Base-by-base conservation (phyloP, 495 filamentous ascomycete genomes). In the Apiosordaria backusii region DNA sequence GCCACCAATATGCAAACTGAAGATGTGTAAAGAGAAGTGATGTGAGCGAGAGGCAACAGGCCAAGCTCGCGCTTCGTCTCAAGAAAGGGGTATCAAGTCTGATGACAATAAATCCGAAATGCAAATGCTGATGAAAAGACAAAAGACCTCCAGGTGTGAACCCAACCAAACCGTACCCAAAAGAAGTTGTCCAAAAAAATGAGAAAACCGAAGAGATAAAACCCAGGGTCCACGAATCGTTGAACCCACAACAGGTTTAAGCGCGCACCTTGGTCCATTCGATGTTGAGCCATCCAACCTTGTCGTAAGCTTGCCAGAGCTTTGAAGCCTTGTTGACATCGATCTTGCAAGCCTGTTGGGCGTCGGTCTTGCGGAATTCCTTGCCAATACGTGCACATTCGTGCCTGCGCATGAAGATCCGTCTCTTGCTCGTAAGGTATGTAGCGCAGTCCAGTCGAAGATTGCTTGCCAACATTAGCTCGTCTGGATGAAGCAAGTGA, bases 311-410 rank as follows among this genome's bases (percentile, higher is more conserved):
- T 53, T 88, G 88, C 92, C 92, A 97, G 61, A 99, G 84, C 76
- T 95, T 96, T 71, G 92, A 96, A 26, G 95, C 93, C 83, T 99
- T 99, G 82, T 97, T 97, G 76, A 97, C 95, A 75, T 99, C 95
- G 67, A 97, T 97, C 82, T 96, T 96, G 86, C 92, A 97, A 25
- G 92, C 92, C 76, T 96, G 92, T 77, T 99, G 95, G 35, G 92
- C 91, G 75, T 97, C 91, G n/a, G 95, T 97, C 86, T 97, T 99
- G 67, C 92, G 85, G 73, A 99, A 99, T 72, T 95, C 91, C 77
- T 96, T 95, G 70, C 85, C 84, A 59, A 88, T 86, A 59, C 78
- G 78, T 54, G 91, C 78, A 23, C 89, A 86, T 57, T 89, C 85
- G 60, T 92, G 82, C 26, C 92, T 88, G 62, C 86, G 87, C 35